phyloP scores from a whole-genome alignment of 2,329 filamentous ascomycete genomes.

The Aureobasidium namibiae region DNA sequence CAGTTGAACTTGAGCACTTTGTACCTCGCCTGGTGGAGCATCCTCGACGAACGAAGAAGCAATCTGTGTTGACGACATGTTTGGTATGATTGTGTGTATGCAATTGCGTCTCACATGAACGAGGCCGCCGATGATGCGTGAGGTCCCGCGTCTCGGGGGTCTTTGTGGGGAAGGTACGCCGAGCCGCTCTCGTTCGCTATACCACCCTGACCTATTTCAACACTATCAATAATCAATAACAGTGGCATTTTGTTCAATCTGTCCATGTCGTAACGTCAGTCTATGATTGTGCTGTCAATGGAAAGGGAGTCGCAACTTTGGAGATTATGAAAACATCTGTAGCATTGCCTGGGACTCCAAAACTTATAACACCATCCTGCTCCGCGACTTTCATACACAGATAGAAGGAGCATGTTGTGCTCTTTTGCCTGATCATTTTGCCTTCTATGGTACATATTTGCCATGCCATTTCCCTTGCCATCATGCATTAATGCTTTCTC shows the following conservation, averaged over 20 bases:
- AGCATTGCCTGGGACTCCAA: too few species aligned
- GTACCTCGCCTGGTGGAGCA: conserved; percentile 92
- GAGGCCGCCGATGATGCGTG: neutral
- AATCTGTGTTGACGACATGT: conserved; percentile 26
- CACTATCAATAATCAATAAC: too few species aligned
- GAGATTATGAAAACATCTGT: too few species aligned
- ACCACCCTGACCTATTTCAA: neutral
- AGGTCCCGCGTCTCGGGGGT: neutral
- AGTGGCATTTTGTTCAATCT: too few species aligned
- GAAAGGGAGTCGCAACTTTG: too few species aligned
- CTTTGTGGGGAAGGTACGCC: conserved; percentile 8
- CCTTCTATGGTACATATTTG: neutral
- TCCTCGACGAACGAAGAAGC: conserved; percentile 78
- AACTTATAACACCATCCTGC: too few species aligned
- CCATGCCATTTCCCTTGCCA: neutral
- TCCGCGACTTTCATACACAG: too few species aligned
- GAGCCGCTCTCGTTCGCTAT: neutral
- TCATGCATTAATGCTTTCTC: conserved; percentile 4
- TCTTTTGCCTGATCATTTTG: neutral
- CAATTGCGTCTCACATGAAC: neutral
- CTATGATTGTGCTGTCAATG: too few species aligned
- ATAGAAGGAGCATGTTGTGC: too few species aligned
- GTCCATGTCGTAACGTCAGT: too few species aligned
- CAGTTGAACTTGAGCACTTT: conserved; percentile 12
- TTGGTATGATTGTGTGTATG: neutral